A percentile compares a stretch with the other conserved stretches of the same genome.
These are phyloP conservation scores for Beta vulgaris DNA, from an alignment of 148 eudicot species.

Conservation along the genomic window DNA sequence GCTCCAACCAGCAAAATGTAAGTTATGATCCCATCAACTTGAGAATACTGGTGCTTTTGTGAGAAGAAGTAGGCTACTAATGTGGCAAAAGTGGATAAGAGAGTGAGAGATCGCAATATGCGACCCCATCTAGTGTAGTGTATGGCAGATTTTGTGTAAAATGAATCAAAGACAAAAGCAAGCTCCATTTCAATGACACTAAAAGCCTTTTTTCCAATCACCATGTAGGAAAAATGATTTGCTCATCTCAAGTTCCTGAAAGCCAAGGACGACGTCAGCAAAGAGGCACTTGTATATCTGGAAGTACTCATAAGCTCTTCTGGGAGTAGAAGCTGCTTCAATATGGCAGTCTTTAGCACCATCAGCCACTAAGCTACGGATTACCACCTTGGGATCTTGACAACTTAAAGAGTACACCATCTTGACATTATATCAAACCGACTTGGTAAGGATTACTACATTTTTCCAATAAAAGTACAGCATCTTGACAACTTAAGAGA, in stretches of 20 bases:
- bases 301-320: slow-evolving; percentile 7
- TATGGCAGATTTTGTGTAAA: slow-evolving; percentile 23
- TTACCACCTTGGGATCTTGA: neutral
- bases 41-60: neutral
- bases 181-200: slow-evolving; percentile 24
- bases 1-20: neutral
- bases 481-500: slow-evolving; percentile 47
- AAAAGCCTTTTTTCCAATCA: slow-evolving; percentile 17
- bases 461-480: slow-evolving; percentile 46
- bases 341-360: neutral
- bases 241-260: slow-evolving; percentile 22
- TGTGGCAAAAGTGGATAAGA: neutral
- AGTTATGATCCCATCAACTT: neutral
- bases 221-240: slow-evolving; percentile 22
- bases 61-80: neutral
- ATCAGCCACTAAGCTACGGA: neutral
- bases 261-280: slow-evolving; percentile 29
- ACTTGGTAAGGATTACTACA: too few species aligned
- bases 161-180: slow-evolving; percentile 20
- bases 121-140: neutral
- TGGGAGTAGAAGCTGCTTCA: neutral
- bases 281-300: slow-evolving; percentile 22
- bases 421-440: too few species aligned
- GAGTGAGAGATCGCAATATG: slow-evolving; percentile 1
- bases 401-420: too few species aligned